Percentiles rank a stretch among this genome's conserved stretches.
Evolutionary conservation across 2,329 filamentous ascomycete species (phyloP).

Genomic region (Coniella lustricola): DNA sequence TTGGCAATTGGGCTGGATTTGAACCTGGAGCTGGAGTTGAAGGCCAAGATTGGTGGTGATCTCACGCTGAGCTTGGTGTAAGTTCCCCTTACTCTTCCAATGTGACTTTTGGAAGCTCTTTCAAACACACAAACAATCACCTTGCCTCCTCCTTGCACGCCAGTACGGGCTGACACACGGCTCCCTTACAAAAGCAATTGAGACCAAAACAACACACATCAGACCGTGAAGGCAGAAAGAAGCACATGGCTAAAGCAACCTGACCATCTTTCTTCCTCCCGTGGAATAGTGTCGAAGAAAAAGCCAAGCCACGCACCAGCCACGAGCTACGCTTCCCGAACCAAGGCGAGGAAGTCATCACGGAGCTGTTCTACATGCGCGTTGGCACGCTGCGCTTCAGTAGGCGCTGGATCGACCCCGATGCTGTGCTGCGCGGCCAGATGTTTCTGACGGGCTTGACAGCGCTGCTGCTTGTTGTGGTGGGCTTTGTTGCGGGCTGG

Average conservation of each 20-base stretch:
- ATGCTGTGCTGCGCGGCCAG: constrained; percentile 14
- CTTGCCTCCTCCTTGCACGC: too few species aligned
- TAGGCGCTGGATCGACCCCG: constrained; percentile 26
- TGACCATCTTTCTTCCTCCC: not conserved
- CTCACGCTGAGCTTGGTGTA: constrained; percentile 65
- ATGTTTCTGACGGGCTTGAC: constrained; percentile 9
- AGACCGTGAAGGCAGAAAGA: too few species aligned
- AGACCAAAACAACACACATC: not conserved
- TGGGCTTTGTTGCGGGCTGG: constrained; percentile 5
- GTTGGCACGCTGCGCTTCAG: constrained; percentile 25
- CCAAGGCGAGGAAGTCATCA: constrained; percentile 17
- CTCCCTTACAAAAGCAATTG: not conserved
- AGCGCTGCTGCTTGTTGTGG: constrained; percentile 1
- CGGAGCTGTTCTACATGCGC: constrained; percentile 29
- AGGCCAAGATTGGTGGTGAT: constrained; percentile 73
- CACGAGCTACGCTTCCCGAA: constrained; percentile 19
- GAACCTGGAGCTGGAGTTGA: constrained; percentile 70
- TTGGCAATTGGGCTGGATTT: constrained; percentile 46
- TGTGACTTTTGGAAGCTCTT: not conserved
- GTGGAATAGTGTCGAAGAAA: constrained; percentile 25
- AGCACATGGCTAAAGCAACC: not conserved
- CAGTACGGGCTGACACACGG: constrained; percentile 5
- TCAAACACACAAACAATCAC: not conserved
- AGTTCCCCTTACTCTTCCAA: constrained; percentile 17
- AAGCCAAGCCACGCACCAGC: constrained; percentile 18